A percentile compares a stretch with the other conserved stretches of the same genome.
These are phyloP conservation scores for Posidonia australis DNA, from an alignment of 106 monocot genomes.

Conservation along the genomic window DNA sequence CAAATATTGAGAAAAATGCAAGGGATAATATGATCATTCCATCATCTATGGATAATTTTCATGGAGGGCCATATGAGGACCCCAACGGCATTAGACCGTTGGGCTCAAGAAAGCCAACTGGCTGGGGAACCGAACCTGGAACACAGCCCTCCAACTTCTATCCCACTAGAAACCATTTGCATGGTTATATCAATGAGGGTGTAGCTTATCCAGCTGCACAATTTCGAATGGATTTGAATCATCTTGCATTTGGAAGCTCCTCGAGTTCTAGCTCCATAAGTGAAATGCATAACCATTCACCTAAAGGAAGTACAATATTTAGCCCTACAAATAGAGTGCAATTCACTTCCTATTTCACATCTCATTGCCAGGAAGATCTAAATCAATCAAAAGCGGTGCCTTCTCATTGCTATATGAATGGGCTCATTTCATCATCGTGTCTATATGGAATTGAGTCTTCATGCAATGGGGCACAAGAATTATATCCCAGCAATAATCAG, in stretches of 20 bases:
- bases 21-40: background rate
- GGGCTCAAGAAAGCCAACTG: background rate
- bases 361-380: background rate
- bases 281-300: background rate
- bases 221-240: background rate
- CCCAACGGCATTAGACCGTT: background rate
- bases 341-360: background rate
- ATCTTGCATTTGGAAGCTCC: background rate
- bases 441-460: background rate
- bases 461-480: too few species aligned
- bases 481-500: background rate
- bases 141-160: background rate
- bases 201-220: background rate
- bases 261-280: background rate
- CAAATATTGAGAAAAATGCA: background rate
- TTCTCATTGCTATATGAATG: background rate
- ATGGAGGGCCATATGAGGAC: background rate
- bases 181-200: background rate
- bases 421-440: background rate
- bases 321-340: too few species aligned
- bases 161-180: background rate
- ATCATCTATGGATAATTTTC: constrained; percentile 2
- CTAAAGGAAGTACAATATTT: background rate
- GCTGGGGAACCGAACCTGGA: too few species aligned
- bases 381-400: background rate